These are phyloP conservation scores for Thermothelomyces thermophilus DNA, from an alignment of 2,329 filamentous ascomycete species.

Conservation along the genomic window DNA sequence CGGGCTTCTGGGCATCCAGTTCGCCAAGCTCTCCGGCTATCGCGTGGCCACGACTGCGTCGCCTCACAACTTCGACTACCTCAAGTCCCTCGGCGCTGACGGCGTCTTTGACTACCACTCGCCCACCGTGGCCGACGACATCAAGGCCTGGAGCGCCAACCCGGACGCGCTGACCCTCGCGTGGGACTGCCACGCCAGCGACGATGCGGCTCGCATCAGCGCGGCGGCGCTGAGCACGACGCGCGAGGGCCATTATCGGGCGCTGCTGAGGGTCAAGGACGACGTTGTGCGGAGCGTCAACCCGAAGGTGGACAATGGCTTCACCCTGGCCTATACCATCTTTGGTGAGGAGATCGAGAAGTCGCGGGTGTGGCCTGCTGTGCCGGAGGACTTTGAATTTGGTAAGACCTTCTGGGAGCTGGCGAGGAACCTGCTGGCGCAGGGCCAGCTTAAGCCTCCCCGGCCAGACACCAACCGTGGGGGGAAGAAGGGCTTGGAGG, in stretches of 20 bases:
- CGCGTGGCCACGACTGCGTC: slow-evolving; percentile 36
- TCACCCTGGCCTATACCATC: slow-evolving; percentile 36
- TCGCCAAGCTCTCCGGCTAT: slow-evolving; percentile 36
- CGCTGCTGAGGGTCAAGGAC: slow-evolving; percentile 8
- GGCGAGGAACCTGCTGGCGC: slow-evolving; percentile 27
- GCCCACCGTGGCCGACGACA: slow-evolving; percentile 17
- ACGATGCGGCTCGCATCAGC: slow-evolving; percentile 28
- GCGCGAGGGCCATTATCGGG: slow-evolving; percentile 32
- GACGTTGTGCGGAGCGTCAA: slow-evolving; percentile 13
- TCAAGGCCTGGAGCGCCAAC: slow-evolving; percentile 18
- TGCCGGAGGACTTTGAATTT: slow-evolving; percentile 30
- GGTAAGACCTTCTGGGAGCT: slow-evolving; percentile 32
- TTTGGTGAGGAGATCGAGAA: slow-evolving; percentile 33
- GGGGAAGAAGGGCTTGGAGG: slow-evolving; percentile 27
- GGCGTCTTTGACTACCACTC: slow-evolving; percentile 40
- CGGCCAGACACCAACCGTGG: slow-evolving; percentile 25
- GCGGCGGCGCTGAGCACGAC: slow-evolving; percentile 27
- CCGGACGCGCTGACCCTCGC: slow-evolving; percentile 25
- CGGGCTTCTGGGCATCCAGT: slow-evolving; percentile 45
- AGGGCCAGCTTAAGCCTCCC: slow-evolving; percentile 32
- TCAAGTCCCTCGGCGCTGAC: slow-evolving; percentile 39
- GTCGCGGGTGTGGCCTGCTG: slow-evolving; percentile 23
- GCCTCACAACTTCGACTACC: slow-evolving; percentile 33
- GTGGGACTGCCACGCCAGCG: slow-evolving; percentile 33
- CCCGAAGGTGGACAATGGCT: slow-evolving; percentile 7